Evolutionary conservation across 2,329 filamentous ascomycete species (phyloP).

Genomic region (Fusarium sp.): DNA sequence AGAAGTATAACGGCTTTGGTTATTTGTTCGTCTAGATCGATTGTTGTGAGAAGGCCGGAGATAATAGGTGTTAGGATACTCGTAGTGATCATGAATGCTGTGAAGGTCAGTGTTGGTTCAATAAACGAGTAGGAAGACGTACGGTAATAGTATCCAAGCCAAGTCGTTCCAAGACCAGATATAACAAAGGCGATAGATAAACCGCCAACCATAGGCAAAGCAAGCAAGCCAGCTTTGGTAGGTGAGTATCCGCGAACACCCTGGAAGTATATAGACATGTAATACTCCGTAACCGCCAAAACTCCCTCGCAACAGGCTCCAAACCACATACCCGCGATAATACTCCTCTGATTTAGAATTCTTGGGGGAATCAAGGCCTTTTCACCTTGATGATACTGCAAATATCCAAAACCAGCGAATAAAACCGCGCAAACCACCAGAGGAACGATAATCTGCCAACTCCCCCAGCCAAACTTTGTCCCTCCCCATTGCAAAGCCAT

Average conservation of each 20-base stretch:
- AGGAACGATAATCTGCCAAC: constrained; percentile 37
- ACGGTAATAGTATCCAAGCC: constrained; percentile 45
- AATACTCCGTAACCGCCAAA: constrained; percentile 41
- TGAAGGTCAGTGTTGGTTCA: not conserved
- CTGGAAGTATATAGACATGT: constrained; percentile 46
- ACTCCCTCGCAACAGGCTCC: constrained; percentile 41
- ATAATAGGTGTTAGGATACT: constrained; percentile 38
- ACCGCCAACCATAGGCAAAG: constrained; percentile 41
- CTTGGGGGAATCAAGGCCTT: constrained; percentile 32
- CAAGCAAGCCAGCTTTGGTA: constrained; percentile 34
- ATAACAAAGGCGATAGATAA: constrained; percentile 28
- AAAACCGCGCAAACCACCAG: constrained; percentile 22
- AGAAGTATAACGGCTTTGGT: constrained; percentile 37
- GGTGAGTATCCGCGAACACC: constrained; percentile 41
- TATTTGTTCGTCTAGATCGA: constrained; percentile 38
- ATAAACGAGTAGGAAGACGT: accelerated
- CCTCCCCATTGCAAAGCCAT: constrained; percentile 46
- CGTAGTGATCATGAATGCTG: constrained; percentile 43
- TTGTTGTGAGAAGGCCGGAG: constrained; percentile 40
- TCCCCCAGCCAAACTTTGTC: constrained; percentile 39
- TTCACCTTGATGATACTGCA: constrained; percentile 38
- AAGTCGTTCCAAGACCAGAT: constrained; percentile 39
- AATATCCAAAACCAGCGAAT: constrained; percentile 29
- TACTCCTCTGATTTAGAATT: constrained; percentile 42
- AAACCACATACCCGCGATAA: constrained; percentile 42